Evolutionary conservation across 164 flowering plant genomes (phyloP).

Genomic region (Umbellularia californica): DNA sequence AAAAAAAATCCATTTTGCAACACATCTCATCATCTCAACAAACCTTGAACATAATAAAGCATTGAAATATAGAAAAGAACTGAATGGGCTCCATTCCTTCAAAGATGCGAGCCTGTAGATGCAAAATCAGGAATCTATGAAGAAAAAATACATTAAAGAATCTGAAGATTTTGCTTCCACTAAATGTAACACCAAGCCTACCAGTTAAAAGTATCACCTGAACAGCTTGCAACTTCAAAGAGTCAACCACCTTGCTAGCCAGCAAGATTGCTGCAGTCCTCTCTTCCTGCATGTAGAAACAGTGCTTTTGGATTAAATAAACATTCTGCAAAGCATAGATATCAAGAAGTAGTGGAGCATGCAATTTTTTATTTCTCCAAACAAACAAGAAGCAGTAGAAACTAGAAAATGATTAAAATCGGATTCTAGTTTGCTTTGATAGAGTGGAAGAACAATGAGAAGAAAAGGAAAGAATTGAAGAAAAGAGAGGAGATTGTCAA

Average conservation of each 20-base stretch:
- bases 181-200: not conserved
- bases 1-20: not conserved
- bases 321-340: not conserved
- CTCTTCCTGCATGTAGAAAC: constrained; percentile 54
- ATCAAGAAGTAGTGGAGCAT: not conserved
- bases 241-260: constrained; percentile 89
- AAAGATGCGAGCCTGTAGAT: constrained; percentile 66
- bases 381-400: too few species aligned
- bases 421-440: too few species aligned
- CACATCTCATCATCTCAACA: constrained; percentile 15
- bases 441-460: too few species aligned
- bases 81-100: constrained; percentile 93
- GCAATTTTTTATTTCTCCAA: not conserved
- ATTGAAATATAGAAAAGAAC: constrained; percentile 80
- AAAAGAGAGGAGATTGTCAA: too few species aligned
- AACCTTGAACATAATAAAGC: constrained; percentile 86
- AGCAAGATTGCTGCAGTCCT: constrained; percentile 62
- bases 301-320: not conserved
- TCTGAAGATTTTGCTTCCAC: not conserved
- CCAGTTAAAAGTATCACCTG: constrained; percentile 43
- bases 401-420: too few species aligned
- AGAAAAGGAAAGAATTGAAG: too few species aligned
- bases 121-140: constrained; percentile 9
- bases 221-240: constrained; percentile 60
- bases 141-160: not conserved